These are phyloP conservation scores for Cavenderia fasciculata DNA, from an alignment of 78 protist genomes.

Conservation along the genomic window DNA sequence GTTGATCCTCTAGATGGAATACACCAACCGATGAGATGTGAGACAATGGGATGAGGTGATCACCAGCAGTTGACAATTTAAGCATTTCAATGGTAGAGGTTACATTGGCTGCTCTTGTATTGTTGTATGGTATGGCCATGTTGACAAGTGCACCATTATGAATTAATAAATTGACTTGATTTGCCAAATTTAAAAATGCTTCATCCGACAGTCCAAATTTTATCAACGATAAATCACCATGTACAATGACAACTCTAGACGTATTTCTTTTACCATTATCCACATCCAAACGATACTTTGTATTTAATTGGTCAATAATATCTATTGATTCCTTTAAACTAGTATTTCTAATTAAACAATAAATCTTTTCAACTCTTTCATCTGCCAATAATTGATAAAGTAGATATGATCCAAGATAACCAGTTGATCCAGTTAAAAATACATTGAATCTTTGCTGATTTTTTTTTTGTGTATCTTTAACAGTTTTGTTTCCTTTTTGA, in stretches of 20 bases:
- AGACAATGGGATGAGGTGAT: not conserved
- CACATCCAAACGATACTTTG: not conserved
- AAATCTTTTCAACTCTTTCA: not conserved
- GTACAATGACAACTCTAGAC: not conserved
- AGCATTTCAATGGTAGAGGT: constrained; percentile 18
- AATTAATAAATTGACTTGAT: constrained; percentile 42
- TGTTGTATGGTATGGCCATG: constrained; percentile 24
- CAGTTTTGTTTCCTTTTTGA: not conserved
- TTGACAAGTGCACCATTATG: constrained; percentile 74
- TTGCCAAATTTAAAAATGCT: not conserved
- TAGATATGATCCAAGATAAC: constrained; percentile 26
- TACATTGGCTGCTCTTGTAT: constrained; percentile 43
- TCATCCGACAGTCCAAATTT: constrained; percentile 49
- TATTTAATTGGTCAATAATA: not conserved
- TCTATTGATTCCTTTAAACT: not conserved
- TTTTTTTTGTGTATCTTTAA: too few relatives aligned
- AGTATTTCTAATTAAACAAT: constrained; percentile 50
- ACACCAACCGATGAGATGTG: constrained; percentile 53
- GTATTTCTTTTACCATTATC: not conserved
- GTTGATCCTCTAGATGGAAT: not conserved
- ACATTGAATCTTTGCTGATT: too few relatives aligned
- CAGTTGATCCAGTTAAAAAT: constrained; percentile 57
- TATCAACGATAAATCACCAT: constrained; percentile 63
- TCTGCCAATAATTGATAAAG: not conserved
- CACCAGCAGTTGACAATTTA: not conserved